Evolutionary conservation across 2,329 filamentous ascomycete species (phyloP), one percentile per base, ranked within the genome.

Genomic region (Aspergillus udagawae): DNA sequence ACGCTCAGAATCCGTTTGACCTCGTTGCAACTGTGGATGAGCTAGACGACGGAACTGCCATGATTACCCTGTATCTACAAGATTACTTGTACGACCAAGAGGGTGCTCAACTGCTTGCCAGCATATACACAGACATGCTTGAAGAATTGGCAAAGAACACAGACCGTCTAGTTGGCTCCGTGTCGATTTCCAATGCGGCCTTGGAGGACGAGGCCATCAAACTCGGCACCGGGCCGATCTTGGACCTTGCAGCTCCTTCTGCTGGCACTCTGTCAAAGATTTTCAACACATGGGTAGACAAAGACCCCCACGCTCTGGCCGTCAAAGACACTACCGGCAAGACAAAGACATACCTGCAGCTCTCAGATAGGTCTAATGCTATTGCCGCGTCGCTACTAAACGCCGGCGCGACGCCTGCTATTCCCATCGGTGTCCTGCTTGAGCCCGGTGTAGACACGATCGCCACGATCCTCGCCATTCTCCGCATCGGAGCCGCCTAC

Each of bases 1-100:
- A 91, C 82, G 69, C 83, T 81, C 54, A 96, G 80, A 62, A 95
- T 86, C 75, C 90, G 87, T 77, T 96, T 90, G 69, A 96, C 93
- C 80, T 96, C 91, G 65, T 45, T 6, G 27, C 35, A 20, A 25
- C 29, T 12, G 47, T 59, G 21, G 49, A 51, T 52, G 54, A 56
- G 49, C 9, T 52, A 14, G 54, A 51, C 25, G 49, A 51, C 49
- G 54, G 54, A 21, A 56, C 54, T 48, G 41, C 49, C 41, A 52
- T 56, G 54, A 23, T 56, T 41, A 52, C 38, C 3, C 41, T 56
- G 20, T 48, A 23, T 41, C 49, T 51, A 48, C 54, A 56, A 28
- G 49, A 56, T 25, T 51, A 56, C 49, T 38, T 56, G 54, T 56
- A 56, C 29, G 49, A 51, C 49, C 49, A 56, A 10, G 38, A 56